These are phyloP conservation scores for Neoconidiobolus thromboides DNA, from an alignment of 371 early-diverging fungal species.

Conservation along the genomic window DNA sequence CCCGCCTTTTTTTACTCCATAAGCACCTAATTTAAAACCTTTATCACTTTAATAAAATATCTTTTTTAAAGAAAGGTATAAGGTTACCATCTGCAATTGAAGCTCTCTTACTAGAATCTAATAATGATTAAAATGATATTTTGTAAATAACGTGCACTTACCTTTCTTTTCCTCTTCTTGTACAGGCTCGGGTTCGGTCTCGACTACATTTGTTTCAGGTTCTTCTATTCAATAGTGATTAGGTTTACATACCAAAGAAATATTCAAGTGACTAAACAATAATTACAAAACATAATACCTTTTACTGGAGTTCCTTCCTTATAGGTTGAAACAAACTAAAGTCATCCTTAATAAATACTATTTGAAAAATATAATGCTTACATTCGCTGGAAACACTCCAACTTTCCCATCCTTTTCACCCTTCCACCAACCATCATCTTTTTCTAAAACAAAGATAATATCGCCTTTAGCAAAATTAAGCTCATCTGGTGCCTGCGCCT, in stretches of 20 bases:
- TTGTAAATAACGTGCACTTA: no score
- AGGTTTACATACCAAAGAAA: no score
- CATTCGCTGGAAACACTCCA: conserved; percentile 47
- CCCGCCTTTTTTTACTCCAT: conserved; percentile 65
- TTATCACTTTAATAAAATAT: background rate
- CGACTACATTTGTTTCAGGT: no score
- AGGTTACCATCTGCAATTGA: background rate
- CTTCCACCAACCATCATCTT: conserved; percentile 44
- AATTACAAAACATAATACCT: background rate
- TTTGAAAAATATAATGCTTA: conserved; percentile 6
- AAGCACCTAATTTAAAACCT: conserved; percentile 40
- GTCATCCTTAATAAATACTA: background rate
- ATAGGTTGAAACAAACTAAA: background rate
- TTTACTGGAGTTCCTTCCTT: no score
- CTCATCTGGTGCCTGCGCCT: conserved; percentile 42
- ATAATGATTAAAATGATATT: no score
- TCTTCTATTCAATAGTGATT: no score
- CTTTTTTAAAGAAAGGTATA: background rate
- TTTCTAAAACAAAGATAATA: conserved; percentile 37
- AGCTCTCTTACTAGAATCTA: no score
- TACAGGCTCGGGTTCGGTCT: no score
- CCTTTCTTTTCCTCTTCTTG: no score
- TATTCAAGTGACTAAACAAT: background rate
- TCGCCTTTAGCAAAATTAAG: conserved; percentile 40
- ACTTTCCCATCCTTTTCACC: conserved; percentile 45